Conservation (phyloP, 257 asterid species). For the Nicotiana sylvestris region DNA sequence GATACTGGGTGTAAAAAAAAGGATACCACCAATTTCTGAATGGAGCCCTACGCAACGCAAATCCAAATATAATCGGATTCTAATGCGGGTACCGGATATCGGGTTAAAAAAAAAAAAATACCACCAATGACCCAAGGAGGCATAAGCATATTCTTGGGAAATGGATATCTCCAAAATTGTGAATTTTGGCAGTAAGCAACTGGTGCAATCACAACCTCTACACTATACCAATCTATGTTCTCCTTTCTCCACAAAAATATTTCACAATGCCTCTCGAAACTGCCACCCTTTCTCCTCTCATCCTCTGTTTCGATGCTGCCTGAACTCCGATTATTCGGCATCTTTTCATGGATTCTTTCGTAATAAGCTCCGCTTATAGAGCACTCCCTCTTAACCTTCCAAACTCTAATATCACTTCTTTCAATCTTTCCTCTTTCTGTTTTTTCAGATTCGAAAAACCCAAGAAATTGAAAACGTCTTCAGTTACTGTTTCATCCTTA, state of each 20-base stretch:
- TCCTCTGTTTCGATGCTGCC: slow-evolving; percentile 33
- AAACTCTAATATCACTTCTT: slow-evolving; percentile 11
- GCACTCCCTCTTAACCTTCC: slow-evolving; percentile 25
- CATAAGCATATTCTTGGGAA: slow-evolving; percentile 7
- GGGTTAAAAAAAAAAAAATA: not conserved
- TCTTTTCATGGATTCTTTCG: slow-evolving; percentile 43
- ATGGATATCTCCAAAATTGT: not conserved
- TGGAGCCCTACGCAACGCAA: too few relatives aligned
- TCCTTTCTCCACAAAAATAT: slow-evolving; percentile 6
- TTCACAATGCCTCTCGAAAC: not conserved
- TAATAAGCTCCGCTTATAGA: slow-evolving; percentile 26
- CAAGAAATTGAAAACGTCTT: slow-evolving; percentile 19
- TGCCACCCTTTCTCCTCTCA: not conserved
- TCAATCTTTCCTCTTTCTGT: slow-evolving; percentile 17
- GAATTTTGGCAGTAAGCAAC: not conserved
- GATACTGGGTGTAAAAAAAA: too few relatives aligned
- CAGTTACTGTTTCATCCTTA: slow-evolving; percentile 16
- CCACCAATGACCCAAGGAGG: not conserved
- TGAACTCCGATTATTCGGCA: slow-evolving; percentile 12
- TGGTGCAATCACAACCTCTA: slow-evolving; percentile 1
- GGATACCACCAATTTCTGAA: not conserved
- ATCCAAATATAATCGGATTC: too few relatives aligned
- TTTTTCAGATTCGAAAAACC: slow-evolving; percentile 21
- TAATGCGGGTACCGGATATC: too few relatives aligned
- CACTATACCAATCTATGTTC: not conserved